Conservation (phyloP, 2,329 filamentous ascomycete species). For the Orbilia javanica region DNA sequence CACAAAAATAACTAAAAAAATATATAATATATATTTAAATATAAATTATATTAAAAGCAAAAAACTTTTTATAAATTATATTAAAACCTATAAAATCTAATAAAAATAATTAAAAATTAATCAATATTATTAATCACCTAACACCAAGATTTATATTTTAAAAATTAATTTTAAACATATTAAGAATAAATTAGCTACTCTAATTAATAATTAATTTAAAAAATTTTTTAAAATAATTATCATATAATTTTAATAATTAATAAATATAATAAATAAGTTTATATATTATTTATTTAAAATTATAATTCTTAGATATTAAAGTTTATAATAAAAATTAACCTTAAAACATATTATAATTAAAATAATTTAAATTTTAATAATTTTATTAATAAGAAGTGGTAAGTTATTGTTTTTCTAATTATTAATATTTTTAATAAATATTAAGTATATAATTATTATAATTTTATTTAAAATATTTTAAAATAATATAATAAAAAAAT, state of each 20-base stretch:
- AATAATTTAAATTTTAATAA: background rate
- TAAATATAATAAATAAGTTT: background rate
- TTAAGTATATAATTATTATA: conserved; percentile 7
- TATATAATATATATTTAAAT: background rate
- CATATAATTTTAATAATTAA: background rate
- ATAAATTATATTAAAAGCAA: conserved; percentile 14
- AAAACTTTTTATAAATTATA: conserved; percentile 8
- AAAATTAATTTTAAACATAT: background rate
- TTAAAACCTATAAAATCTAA: background rate
- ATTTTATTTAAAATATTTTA: conserved; percentile 5
- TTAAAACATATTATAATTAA: conserved; percentile 17
- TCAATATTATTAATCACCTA: conserved; percentile 4
- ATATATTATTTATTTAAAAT: background rate
- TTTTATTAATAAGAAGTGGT: background rate
- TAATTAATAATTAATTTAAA: background rate
- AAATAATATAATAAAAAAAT: conserved; percentile 15
- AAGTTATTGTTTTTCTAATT: conserved; percentile 18
- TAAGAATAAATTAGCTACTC: background rate
- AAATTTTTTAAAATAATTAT: background rate
- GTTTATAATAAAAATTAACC: background rate
- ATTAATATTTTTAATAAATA: background rate
- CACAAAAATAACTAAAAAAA: background rate
- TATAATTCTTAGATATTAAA: background rate
- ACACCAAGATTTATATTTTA: background rate
- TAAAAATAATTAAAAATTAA: conserved; percentile 5